Evolutionary conservation across 192 early-diverging fungal species (phyloP).

Genomic region (Chytriomyces confervae): DNA sequence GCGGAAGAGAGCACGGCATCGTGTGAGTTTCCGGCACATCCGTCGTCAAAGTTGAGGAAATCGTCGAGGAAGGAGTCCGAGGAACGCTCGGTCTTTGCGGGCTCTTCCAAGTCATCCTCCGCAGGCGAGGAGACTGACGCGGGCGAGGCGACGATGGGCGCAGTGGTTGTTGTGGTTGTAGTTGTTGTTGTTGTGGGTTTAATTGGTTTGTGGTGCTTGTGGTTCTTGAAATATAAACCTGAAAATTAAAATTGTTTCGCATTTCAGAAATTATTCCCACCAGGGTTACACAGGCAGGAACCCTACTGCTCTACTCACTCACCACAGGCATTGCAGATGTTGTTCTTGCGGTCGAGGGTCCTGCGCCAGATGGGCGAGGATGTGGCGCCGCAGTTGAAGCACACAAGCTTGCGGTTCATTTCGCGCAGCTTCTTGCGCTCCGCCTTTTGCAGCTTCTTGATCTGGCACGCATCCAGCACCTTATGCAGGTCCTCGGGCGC

Average conservation of each 20-base stretch:
- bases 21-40: too few relatives aligned
- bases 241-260: not conserved
- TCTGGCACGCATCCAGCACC: constrained; percentile 21
- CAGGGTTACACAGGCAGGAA: not conserved
- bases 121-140: not conserved
- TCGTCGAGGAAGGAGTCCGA: not conserved
- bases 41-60: too few relatives aligned
- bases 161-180: not conserved
- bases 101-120: not conserved
- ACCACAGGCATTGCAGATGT: constrained; percentile 91
- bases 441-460: constrained; percentile 40
- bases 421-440: constrained; percentile 51
- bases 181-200: constrained; percentile 13
- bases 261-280: not conserved
- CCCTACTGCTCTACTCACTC: not conserved
- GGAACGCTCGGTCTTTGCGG: not conserved
- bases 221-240: constrained; percentile 57
- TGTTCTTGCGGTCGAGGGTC: constrained; percentile 74
- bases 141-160: not conserved
- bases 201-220: constrained; percentile 48
- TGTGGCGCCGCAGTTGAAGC: constrained; percentile 75
- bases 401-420: constrained; percentile 52
- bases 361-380: constrained; percentile 80
- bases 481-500: constrained; percentile 11
- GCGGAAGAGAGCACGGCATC: too few relatives aligned